Evolutionary conservation across 2,329 filamentous ascomycete species (phyloP), one percentile per base, ranked within the genome.

Genomic region (Arthrobotrys musiformis): DNA sequence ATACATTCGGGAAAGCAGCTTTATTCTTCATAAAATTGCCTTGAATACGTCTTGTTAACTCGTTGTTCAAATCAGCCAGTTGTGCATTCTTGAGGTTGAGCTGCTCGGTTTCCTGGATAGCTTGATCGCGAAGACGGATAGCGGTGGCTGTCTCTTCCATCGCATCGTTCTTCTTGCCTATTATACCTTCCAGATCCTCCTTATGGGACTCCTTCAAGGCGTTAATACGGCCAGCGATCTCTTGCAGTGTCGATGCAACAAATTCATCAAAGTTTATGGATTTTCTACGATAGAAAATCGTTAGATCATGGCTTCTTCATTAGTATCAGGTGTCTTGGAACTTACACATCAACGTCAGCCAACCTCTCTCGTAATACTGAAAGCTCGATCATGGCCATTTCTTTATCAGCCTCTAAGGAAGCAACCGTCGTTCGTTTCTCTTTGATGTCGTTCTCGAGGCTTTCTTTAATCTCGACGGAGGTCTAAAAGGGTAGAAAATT

Each of bases 31-130:
- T 97, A 86, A 97, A 96, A 30, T 93, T 89, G 81, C 92, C 93
- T 83, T 98, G 94, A 75, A 98, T 97, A 82, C 94, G 93, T 81
- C 97, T 92, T 2, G 96, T 94, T 69, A 99, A 86, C 82, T 97
- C 93, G 81, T 97, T 97, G 85, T 99, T 98, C 86, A 98, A 90
- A 81, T 97, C 93, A 28, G 93, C 91, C 76, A 99, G 87, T 84
- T 98, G 94, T 0, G 92, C 91, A 82, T 99, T 99, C 86, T 97
- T 97, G 70, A 91, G 91, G 9, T 93, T 97, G 50, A 99, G 86
- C 82, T 96, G 93, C 85, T 98, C 95, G 82, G 97, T 98, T 82
- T 99, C 95, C 81, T 97, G 90, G 81, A 97, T 90, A 13, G 93
- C 94, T 82, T 95, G 93, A 83, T 98, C 94, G 81, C 96, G 93